Evolutionary conservation across 176 grass and related monocot species (phyloP), one percentile per base, ranked within the genome.

Genomic region (Urochloa ruziziensis): DNA sequence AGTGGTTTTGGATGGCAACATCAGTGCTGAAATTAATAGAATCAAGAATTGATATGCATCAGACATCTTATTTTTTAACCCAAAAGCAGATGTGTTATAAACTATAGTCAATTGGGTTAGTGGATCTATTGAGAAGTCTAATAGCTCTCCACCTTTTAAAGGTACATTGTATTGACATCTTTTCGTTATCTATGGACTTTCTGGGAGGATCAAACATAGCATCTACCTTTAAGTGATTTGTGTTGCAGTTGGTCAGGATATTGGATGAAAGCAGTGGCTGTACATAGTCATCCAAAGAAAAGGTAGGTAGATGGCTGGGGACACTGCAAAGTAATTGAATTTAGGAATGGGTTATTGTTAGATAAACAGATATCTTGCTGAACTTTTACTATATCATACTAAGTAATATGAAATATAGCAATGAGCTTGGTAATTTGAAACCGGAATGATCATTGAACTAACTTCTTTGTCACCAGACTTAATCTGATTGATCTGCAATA

Each of bases 211-310:
- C 57, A 61, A 53, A 60, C 61, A 81, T 53, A 43, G 17, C 23
- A 49, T 54, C 43, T 75, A 33, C 47, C 34, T 40, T 67, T 28
- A 77, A 73, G 65, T 56, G 56, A 64, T 70, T 62, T 67, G 19
- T 90, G 58, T 78, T 65, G 57, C 66, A 86, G 76, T 77, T 13
- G 30, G 44, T n/a, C 28, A 59, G 18, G 73, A 68, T 90, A 42
- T 73, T 66, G 28, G 48, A 82, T 28, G 18, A 86, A 82, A 60
- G 76, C 56, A 78, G 11, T 82, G 71, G 73, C 36, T 78, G n/a
- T 73, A 52, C 59, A 67, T 67, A 42, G 39, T 58, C 72, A 81
- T 42, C 49, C 33, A 80, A 77, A 61, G n/a, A 53, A 58, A 84
- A 75, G 24, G 14, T 47, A 61, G n/a, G 47, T 80, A 68, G 77